Conservation (phyloP, 2,329 filamentous ascomycete species). For the Corynespora cassiicola region DNA sequence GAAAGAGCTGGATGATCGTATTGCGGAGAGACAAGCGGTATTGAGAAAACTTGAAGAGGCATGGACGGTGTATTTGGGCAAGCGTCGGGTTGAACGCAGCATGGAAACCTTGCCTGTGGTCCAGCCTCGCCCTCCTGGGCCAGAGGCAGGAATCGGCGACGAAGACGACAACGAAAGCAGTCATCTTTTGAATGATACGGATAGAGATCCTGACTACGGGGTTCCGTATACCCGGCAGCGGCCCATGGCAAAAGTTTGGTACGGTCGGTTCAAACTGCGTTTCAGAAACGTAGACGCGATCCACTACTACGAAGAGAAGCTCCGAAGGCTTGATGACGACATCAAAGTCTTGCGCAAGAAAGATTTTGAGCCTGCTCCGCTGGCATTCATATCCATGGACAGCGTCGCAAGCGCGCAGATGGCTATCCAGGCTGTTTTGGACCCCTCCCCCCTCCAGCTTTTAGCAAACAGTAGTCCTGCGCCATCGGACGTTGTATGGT, state of each 20-base stretch:
- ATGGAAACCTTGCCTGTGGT: slow-evolving; percentile 58
- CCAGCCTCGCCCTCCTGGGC: slow-evolving; percentile 51
- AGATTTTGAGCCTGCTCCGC: slow-evolving; percentile 77
- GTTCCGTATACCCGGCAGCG: slow-evolving; percentile 55
- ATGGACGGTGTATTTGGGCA: slow-evolving; percentile 79
- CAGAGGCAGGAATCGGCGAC: slow-evolving; percentile 29
- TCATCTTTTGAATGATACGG: slow-evolving; percentile 62
- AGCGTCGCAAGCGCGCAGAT: slow-evolving; percentile 91
- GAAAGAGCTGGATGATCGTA: slow-evolving; percentile 77
- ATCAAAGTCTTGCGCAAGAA: slow-evolving; percentile 75
- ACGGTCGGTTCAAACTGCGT: slow-evolving; percentile 75
- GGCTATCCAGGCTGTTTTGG: slow-evolving; percentile 92
- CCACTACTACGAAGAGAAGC: slow-evolving; percentile 89
- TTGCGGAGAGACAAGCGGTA: slow-evolving; percentile 69
- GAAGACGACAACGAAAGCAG: slow-evolving; percentile 63
- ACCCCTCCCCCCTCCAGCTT: slow-evolving; percentile 85
- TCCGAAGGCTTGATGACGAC: slow-evolving; percentile 78
- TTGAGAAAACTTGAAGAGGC: slow-evolving; percentile 80
- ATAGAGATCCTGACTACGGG: slow-evolving; percentile 46
- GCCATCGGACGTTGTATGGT: slow-evolving; percentile 93
- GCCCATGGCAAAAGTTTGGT: slow-evolving; percentile 77
- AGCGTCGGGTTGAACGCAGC: slow-evolving; percentile 57
- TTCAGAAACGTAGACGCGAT: slow-evolving; percentile 85
- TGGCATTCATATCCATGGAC: slow-evolving; percentile 98
- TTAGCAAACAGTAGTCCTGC: slow-evolving; percentile 86